Evolutionary conservation across 139 green algal genomes (phyloP).

Genomic region (Chlamydomonas eustigma): DNA sequence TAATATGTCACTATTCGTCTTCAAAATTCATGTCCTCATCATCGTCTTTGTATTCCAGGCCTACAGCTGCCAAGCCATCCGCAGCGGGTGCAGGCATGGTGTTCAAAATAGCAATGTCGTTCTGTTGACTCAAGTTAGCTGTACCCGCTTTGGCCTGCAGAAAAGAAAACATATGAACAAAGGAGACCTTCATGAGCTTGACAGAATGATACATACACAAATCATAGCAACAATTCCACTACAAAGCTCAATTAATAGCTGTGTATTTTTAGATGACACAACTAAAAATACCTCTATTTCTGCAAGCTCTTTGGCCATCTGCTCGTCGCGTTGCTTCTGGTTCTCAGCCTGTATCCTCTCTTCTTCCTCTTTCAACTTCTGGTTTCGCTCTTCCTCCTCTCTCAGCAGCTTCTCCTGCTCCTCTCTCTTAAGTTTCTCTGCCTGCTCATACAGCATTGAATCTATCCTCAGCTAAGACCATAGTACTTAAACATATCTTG

Average conservation of each 20-base stretch:
- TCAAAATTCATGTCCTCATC: conserved; percentile 31
- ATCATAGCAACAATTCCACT: no score
- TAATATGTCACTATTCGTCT: background rate
- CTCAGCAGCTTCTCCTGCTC: background rate
- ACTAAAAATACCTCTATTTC: conserved; percentile 20
- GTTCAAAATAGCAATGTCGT: background rate
- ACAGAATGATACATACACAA: no score
- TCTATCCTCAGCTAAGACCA: no score
- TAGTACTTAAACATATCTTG: no score
- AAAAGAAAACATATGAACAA: no score
- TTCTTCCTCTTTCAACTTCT: conserved; percentile 6
- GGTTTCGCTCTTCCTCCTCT: conserved; percentile 8
- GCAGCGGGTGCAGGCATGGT: background rate
- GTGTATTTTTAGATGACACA: no score
- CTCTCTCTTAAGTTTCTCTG: conserved; percentile 3
- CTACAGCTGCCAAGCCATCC: conserved; percentile 11
- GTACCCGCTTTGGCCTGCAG: conserved; percentile 22
- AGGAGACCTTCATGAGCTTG: no score
- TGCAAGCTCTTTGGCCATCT: conserved; percentile 26
- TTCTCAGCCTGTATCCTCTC: conserved; percentile 9
- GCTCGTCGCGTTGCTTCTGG: conserved; percentile 21
- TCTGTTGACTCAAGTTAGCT: conserved; percentile 28
- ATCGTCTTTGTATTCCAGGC: conserved; percentile 17
- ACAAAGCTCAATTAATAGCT: no score
- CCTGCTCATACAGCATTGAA: background rate